Evolutionary conservation across 2,329 filamentous ascomycete genomes (phyloP).

Genomic region (Sporothrix phasma): DNA sequence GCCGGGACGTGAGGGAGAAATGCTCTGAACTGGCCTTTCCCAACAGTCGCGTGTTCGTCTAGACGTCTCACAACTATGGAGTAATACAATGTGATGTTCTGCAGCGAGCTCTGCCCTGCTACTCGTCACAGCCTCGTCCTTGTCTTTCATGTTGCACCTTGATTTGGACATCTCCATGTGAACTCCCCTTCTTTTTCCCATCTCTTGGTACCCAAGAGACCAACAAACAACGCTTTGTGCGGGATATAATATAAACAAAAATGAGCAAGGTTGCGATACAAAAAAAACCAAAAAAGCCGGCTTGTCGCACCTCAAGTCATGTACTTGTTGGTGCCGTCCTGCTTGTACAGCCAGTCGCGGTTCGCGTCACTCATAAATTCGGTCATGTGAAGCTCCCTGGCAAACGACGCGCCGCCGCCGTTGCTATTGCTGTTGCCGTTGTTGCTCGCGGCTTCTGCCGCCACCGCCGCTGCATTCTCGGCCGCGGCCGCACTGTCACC

Average conservation of each 20-base stretch:
- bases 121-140: too few species aligned
- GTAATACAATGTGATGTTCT: too few species aligned
- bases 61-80: too few species aligned
- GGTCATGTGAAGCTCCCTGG: conserved; percentile 65
- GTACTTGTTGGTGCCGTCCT: conserved; percentile 7
- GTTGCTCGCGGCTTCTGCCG: neutral
- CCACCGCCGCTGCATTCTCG: conserved; percentile 6
- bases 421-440: conserved; percentile 29
- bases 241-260: neutral
- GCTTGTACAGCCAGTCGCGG: conserved; percentile 61
- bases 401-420: conserved; percentile 21
- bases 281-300: neutral
- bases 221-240: too few species aligned
- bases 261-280: neutral
- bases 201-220: neutral
- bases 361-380: conserved; percentile 68
- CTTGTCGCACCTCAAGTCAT: neutral
- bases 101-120: too few species aligned
- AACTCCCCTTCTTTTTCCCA: neutral
- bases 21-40: too few species aligned
- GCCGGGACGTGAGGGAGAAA: too few species aligned
- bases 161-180: too few species aligned
- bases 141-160: too few species aligned
- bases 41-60: too few species aligned
- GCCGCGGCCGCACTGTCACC: neutral